Base-by-base conservation (phyloP, 345 rosid species). In the Moricandia moricandioides region DNA sequence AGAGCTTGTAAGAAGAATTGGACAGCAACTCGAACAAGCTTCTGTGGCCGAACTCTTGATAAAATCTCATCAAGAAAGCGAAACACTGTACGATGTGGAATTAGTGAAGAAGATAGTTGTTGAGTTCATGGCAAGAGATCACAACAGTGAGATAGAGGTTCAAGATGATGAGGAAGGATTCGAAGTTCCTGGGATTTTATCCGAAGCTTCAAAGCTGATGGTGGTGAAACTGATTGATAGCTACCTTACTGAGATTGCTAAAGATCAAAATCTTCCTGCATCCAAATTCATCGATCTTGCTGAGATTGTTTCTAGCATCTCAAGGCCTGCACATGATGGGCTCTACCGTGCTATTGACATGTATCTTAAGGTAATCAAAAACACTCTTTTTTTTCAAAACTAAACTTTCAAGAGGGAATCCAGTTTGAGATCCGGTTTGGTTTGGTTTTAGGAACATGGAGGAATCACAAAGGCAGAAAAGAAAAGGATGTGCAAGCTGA, bases 151-250 rank as follows among this genome's bases (percentile, higher is more conserved):
- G 75, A 64, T 82, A 8, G 89, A 87, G 47, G 1, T 58, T 67
- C 80, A 56, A 65, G 71, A 84, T 73, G 69, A 76, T 61, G 79
- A 75, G 0, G 83, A 83, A 37, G 87, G 59, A 8, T 77, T 75
- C 0, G 82, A 84, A 80, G 78, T 83, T 30, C 83, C 83, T 0
- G 91, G 94, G 76, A 87, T 92, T 55, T 71, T 92, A 52, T 87
- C 97, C 1, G 91, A 87, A 76, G 94, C 96, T 69, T 86, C 94
- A 14, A 92, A 90, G 85, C 87, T 90, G 26, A 90, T 90, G 89
- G 96, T 90, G 69, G 97, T 79, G 12, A 90, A 90, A 83, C 74
- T 87, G 18, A 82, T 90, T 10, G 96, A 92, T 76, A 84, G 86
- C 7, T 92, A 90, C 84, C 92, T 92, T 17, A 71, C 89, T 62